Base-by-base conservation (phyloP, 2,329 filamentous ascomycete genomes). In the Neospermospora avenae region DNA sequence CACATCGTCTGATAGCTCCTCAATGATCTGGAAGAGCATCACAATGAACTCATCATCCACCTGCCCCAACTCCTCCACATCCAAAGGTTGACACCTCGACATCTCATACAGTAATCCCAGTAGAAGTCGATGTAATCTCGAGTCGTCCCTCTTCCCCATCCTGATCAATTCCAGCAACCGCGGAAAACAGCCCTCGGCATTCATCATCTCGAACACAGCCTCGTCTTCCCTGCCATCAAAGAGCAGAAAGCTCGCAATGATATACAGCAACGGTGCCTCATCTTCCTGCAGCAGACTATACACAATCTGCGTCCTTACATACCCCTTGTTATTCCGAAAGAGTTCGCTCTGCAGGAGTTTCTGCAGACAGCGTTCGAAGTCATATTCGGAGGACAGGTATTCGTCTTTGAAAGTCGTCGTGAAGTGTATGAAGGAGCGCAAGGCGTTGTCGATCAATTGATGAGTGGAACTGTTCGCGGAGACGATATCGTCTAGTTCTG, bases 41-140 rank as follows among this genome's bases (percentile, higher is more conserved):
- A 84, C 81, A 61, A 98, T 82, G 74, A 99, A 97, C 53, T 82
- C 82, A 71, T 99, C 95, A 66, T 88, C 82, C 31, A 88, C 89
- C 59, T 84, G 90, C 76, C 84, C 70, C 65, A 99, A 77, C 72
- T 99, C 93, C 66, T 91, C 85, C 62, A 82, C 77, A 57, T 84
- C 87, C 61, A 99, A 77, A 64, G 87, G 84, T 75, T 98, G 92
- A 73, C 98, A 91, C 62, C 96, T 84, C 46, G 91, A 93, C 89
- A 97, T 97, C 78, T 98, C 95, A 76, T 96, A 99, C 72, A 97
- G 82, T 59, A 99, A 78, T 74, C 97, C 90, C 69, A 99, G 80
- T 55, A 98, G 79, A 63, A 95, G 77, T 37, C 89, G 85, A 76
- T 97, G 91, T 62, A 98, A 79, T 55, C 84, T 81, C 24, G 84